A percentile compares a stretch with the other conserved stretches of the same genome.
Evolutionary conservation across 768 basidiomycete genomes (phyloP).

Genomic region (Serendipita sp.): DNA sequence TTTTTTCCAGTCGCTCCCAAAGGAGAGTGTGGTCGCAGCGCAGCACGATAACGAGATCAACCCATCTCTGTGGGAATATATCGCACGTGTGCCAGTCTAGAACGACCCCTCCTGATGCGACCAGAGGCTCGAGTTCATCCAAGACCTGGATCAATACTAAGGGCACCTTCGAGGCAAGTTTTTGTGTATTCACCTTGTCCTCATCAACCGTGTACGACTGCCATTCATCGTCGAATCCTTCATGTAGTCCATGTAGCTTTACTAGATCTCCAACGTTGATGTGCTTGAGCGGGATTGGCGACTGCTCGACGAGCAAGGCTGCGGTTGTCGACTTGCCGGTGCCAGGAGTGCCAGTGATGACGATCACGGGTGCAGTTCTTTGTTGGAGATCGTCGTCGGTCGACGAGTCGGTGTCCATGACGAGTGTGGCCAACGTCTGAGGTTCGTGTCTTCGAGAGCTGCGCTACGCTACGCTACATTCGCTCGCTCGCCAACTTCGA

Average conservation of each 20-base stretch:
- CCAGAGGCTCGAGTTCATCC: constrained; percentile 70
- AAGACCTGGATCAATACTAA: constrained; percentile 38
- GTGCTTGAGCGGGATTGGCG: constrained; percentile 54
- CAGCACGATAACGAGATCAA: constrained; percentile 86
- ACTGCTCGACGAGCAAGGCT: constrained; percentile 58
- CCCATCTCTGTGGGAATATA: constrained; percentile 89
- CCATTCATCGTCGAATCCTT: constrained; percentile 89
- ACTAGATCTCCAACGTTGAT: constrained; percentile 86
- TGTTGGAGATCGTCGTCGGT: background rate
- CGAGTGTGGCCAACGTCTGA: background rate
- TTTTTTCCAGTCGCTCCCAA: constrained; percentile 81
- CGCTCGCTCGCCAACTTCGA: too few species aligned
- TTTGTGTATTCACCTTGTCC: constrained; percentile 81
- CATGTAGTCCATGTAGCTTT: constrained; percentile 66
- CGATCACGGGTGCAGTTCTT: constrained; percentile 27
- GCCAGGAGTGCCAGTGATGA: constrained; percentile 87
- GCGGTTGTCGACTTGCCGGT: constrained; percentile 94
- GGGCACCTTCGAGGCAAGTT: too few species aligned
- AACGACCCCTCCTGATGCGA: constrained; percentile 56
- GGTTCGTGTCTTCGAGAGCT: too few species aligned
- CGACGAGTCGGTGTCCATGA: background rate
- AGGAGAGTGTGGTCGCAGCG: constrained; percentile 74
- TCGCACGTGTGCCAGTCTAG: constrained; percentile 95
- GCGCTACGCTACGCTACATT: too few species aligned
- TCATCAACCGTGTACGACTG: constrained; percentile 88